phyloP scores from a whole-genome alignment of 1,139 yeast genomes.

The Hansenula sp. region DNA sequence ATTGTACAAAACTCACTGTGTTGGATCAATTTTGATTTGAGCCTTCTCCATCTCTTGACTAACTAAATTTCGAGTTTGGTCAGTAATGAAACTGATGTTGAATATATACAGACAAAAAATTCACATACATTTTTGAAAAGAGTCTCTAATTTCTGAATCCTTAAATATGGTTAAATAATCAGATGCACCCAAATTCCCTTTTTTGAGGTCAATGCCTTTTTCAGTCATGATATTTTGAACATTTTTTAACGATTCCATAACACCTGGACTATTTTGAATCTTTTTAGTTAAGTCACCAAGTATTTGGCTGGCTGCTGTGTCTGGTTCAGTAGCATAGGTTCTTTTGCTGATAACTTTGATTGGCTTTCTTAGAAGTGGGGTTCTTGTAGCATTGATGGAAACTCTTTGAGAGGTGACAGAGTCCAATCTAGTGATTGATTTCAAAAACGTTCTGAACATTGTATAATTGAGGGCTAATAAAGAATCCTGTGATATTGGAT shows the following conservation, averaged over 20 bases:
- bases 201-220: neutral
- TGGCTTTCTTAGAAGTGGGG: neutral
- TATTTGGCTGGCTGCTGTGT: neutral
- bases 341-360: neutral
- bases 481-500: no score
- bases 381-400: neutral
- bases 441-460: slow-evolving; percentile 1
- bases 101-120: neutral
- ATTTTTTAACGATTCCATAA: neutral
- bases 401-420: neutral
- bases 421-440: neutral
- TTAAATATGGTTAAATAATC: neutral
- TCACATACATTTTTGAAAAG: neutral
- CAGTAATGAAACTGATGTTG: neutral
- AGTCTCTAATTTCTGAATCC: neutral
- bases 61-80: neutral
- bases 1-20: neutral
- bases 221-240: neutral
- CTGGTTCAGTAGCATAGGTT: slow-evolving; percentile 1
- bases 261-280: neutral
- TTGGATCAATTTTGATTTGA: neutral
- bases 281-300: neutral
- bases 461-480: neutral
- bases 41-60: slow-evolving; percentile 1
- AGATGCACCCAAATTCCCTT: neutral